These are phyloP conservation scores for Plicaturopsis crispa DNA, from an alignment of 768 basidiomycete genomes.

Conservation along the genomic window DNA sequence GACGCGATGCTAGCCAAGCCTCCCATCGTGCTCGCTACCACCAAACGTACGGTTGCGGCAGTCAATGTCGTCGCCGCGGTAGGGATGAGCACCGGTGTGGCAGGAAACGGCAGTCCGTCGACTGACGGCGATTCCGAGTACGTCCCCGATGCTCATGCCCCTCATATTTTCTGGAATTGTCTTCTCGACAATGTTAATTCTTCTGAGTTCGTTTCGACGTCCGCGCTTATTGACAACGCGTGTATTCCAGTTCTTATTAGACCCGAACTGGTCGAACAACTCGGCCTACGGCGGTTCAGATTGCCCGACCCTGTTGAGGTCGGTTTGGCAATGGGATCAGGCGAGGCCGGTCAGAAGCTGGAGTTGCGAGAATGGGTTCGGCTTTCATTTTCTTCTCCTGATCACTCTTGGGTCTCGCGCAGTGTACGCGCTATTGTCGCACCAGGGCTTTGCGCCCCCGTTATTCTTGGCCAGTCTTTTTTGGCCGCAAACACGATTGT, in stretches of 20 bases:
- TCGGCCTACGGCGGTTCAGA: conserved; percentile 3
- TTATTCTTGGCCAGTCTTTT: conserved; percentile 28
- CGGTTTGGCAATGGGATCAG: conserved; percentile 3
- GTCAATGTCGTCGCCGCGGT: background rate
- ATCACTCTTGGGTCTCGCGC: conserved; percentile 3
- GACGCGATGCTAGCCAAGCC: conserved; percentile 1
- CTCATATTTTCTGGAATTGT: conserved; percentile 8
- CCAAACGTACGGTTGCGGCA: background rate
- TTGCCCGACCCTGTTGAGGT: conserved; percentile 5
- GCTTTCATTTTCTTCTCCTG: conserved; percentile 6
- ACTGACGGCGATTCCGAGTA: background rate
- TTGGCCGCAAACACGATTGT: conserved; percentile 25
- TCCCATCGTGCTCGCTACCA: too few relatives aligned
- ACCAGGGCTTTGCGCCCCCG: conserved; percentile 14
- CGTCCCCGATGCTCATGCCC: background rate
- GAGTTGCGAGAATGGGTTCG: conserved; percentile 10
- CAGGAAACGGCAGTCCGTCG: background rate
- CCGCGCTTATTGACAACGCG: conserved; percentile 18
- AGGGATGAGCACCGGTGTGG: background rate
- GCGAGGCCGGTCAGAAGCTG: background rate
- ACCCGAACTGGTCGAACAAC: background rate
- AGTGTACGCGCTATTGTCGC: conserved; percentile 16
- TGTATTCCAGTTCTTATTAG: conserved; percentile 18
- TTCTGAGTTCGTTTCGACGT: background rate
- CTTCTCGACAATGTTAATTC: conserved; percentile 2